These are phyloP conservation scores for Chlamydomonas sphaeroides DNA, from an alignment of 139 green algal species.

Conservation along the genomic window DNA sequence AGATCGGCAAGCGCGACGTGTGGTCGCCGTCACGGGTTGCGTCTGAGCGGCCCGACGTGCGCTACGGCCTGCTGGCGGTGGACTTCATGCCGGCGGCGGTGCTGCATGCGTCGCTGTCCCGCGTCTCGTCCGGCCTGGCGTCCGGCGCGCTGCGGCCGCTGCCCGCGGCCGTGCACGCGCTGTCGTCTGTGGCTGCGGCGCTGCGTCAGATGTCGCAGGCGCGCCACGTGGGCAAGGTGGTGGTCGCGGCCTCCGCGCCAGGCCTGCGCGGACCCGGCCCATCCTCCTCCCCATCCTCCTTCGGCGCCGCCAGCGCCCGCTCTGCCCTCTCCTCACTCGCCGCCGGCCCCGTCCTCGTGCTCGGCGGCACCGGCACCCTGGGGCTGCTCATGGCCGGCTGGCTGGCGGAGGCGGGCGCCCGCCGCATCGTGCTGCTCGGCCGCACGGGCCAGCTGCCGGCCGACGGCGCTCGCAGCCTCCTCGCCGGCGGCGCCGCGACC, in stretches of 20 bases:
- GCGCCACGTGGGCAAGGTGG: slow-evolving; percentile 87
- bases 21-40: slow-evolving; percentile 66
- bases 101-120: slow-evolving; percentile 48
- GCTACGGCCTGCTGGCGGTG: slow-evolving; percentile 81
- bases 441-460: slow-evolving; percentile 60
- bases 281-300: not conserved
- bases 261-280: not conserved
- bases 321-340: not conserved
- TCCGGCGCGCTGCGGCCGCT: slow-evolving; percentile 48
- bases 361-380: slow-evolving; percentile 81
- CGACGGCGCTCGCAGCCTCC: not conserved
- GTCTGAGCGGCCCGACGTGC: slow-evolving; percentile 81
- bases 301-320: too few species aligned
- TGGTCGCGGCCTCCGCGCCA: slow-evolving; percentile 50
- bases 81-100: slow-evolving; percentile 82
- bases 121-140: slow-evolving; percentile 51
- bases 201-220: slow-evolving; percentile 89
- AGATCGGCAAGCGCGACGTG: slow-evolving; percentile 94
- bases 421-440: slow-evolving; percentile 58
- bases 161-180: slow-evolving; percentile 42
- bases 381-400: slow-evolving; percentile 70
- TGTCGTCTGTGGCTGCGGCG: slow-evolving; percentile 54
- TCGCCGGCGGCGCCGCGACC: not conserved
- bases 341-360: slow-evolving; percentile 56
- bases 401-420: slow-evolving; percentile 58